A percentile compares a stretch with the other conserved stretches of the same genome.
phyloP scores from a whole-genome alignment of 2,329 filamentous ascomycete genomes.

The Grosmannia clavigera region DNA sequence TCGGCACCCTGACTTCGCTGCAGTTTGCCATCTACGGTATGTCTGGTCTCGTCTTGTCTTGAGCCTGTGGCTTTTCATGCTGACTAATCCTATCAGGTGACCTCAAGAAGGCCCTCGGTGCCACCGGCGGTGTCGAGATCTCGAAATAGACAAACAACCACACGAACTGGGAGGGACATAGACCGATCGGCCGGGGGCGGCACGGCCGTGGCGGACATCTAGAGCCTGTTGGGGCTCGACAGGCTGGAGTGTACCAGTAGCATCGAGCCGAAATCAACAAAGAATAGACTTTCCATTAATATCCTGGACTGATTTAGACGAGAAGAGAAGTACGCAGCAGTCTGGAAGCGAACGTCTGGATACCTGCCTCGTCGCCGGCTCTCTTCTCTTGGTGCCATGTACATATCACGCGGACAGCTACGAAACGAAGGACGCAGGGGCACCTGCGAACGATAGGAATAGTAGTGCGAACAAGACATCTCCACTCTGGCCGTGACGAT shows the following conservation, averaged over 20 bases:
- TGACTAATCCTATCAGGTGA: constrained; percentile 20
- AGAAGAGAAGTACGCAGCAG: background rate
- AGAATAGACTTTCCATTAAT: background rate
- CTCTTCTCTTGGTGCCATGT: background rate
- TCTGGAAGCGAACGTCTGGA: background rate
- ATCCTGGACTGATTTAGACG: background rate
- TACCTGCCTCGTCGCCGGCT: background rate
- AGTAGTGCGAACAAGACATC: too few relatives aligned
- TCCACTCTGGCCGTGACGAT: too few relatives aligned
- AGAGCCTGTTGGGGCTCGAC: background rate
- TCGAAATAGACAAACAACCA: constrained; percentile 23
- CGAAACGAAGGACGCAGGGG: too few relatives aligned
- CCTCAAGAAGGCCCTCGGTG: constrained; percentile 57
- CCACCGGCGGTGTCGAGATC: constrained; percentile 66
- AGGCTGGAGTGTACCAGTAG: constrained; percentile 2
- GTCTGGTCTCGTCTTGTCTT: background rate
- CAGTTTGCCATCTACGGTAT: constrained; percentile 73
- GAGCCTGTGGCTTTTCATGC: constrained; percentile 7
- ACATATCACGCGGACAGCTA: background rate
- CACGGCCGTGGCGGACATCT: background rate
- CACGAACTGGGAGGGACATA: background rate
- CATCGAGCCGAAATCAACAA: background rate
- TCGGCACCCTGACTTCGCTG: constrained; percentile 56
- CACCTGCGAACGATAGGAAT: too few relatives aligned
- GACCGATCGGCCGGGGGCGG: background rate